Evolutionary conservation across 805 yeast species (phyloP), one percentile per base, ranked within the genome.

Genomic region (Hagleromyces aurorensis): DNA sequence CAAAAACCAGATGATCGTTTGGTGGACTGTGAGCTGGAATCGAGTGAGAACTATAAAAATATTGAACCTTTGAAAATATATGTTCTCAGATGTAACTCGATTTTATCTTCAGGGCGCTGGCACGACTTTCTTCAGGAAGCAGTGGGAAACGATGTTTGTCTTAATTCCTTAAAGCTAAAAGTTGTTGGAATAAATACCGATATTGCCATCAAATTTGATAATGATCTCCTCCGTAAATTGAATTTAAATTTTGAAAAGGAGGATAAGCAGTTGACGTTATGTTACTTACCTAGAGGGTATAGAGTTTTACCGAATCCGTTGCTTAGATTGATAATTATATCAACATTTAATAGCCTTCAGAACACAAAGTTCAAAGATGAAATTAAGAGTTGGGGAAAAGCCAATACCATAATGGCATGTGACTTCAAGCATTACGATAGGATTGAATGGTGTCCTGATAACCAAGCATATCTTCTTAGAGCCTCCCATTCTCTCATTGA

Each of bases 401-500:
- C 37, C 19, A 53, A 52, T 11, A 46, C 52, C 10, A 38, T 50
- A 38, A 62, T 50, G 48, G 81, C 80, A 34, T 65, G 68, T 48
- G 77, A 69, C 42, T 76, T 78, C 65, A 73, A 74, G 36, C 61
- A 70, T 31, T 82, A 78, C 49, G 95, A 86, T 52, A 59, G 87
- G 24, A 48, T 86, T 6, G 91, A 84, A 42, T 78, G 85, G 84
- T 46, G 71, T 7, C 55, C 67, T 31, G 74, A 70, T 11, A 61
- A 64, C 13, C 57, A 55, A 20, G 62, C 65, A 23, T 48, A 60
- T 13, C 47, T 68, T 5, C 34, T 75, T 11, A 61, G 61, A 16
- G 62, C 68, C 7, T 55, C 62, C 3, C 62, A 69, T 61, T 62
- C 61, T 5, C 61, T 65, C 49, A 50, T 45, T 37, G 53, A 50